Conservation (phyloP, 2,329 filamentous ascomycete species). For the Colletotrichum zoysiae region DNA sequence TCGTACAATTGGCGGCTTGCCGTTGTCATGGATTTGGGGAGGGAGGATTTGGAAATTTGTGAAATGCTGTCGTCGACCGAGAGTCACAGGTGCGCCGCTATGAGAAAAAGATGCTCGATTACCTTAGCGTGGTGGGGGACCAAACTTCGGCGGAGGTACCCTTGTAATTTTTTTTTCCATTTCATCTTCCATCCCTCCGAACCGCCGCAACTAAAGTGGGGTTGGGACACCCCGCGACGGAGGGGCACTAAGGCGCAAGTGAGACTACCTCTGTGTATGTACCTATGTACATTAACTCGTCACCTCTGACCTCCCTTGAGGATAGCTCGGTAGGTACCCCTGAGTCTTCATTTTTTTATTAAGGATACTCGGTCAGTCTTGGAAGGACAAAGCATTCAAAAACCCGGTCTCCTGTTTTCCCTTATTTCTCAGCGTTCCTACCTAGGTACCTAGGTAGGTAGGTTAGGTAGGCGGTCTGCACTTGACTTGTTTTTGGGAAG, state of each 20-base stretch:
- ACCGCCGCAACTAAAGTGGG: constrained; percentile 10
- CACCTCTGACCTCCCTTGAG: too few species aligned
- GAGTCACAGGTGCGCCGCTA: constrained; percentile 18
- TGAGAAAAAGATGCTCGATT: constrained; percentile 30
- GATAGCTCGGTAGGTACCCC: background rate
- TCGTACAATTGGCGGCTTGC: background rate
- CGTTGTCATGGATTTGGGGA: background rate
- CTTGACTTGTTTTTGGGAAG: background rate
- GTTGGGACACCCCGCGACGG: constrained; percentile 26
- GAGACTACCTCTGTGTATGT: background rate
- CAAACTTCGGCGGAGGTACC: constrained; percentile 3
- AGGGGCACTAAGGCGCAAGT: background rate
- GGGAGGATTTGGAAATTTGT: background rate
- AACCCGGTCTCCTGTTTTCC: background rate
- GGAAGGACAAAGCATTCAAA: background rate
- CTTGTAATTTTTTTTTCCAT: background rate
- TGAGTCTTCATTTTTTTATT: background rate
- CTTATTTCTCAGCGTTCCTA: background rate
- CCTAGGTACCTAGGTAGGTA: too few species aligned
- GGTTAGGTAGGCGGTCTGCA: background rate
- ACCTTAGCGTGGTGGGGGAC: constrained; percentile 36
- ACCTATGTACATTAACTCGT: background rate
- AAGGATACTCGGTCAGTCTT: background rate
- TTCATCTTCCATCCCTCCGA: background rate
- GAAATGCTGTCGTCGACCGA: background rate